phyloP scores from a whole-genome alignment of 257 asterid species.

The Solanum etuberosum region DNA sequence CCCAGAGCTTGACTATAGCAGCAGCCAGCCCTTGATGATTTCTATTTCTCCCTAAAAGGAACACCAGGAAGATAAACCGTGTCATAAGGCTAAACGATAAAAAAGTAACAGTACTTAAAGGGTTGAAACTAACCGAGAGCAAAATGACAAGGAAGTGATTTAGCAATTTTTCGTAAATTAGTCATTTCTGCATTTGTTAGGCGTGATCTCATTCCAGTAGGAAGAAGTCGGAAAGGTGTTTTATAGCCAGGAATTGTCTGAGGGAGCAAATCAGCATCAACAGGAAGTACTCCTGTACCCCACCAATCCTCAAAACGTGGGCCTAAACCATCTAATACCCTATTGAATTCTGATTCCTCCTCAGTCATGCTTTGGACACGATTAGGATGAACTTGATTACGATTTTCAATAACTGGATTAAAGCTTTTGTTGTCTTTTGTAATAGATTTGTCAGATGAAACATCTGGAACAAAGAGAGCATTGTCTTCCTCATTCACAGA shows the following conservation, averaged over 20 bases:
- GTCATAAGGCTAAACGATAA: not conserved
- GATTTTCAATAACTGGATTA: constrained; percentile 27
- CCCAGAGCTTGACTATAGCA: constrained; percentile 91
- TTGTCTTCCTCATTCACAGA: constrained; percentile 36
- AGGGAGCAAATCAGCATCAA: constrained; percentile 96
- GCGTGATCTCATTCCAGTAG: constrained; percentile 81
- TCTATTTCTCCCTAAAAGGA: constrained; percentile 74
- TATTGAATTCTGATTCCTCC: constrained; percentile 66
- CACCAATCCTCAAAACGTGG: constrained; percentile 99
- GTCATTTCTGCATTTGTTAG: constrained; percentile 98
- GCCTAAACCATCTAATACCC: constrained; percentile 75
- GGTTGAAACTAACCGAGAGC: constrained; percentile 66
- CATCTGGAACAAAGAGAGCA: constrained; percentile 58
- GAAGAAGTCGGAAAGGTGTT: constrained; percentile 93
- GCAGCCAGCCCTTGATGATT: constrained; percentile 94
- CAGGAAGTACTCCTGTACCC: constrained; percentile 99
- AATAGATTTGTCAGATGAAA: constrained; percentile 32
- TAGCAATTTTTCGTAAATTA: constrained; percentile 73
- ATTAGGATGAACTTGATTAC: constrained; percentile 18
- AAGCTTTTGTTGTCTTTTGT: constrained; percentile 15
- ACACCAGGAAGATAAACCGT: constrained; percentile 1
- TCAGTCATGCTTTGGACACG: constrained; percentile 37
- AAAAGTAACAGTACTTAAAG: not conserved
- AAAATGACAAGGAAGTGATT: constrained; percentile 86
- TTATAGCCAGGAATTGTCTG: constrained; percentile 75